Conservation (phyloP, 306 rosid genomes). For the Prunus mongolica region DNA sequence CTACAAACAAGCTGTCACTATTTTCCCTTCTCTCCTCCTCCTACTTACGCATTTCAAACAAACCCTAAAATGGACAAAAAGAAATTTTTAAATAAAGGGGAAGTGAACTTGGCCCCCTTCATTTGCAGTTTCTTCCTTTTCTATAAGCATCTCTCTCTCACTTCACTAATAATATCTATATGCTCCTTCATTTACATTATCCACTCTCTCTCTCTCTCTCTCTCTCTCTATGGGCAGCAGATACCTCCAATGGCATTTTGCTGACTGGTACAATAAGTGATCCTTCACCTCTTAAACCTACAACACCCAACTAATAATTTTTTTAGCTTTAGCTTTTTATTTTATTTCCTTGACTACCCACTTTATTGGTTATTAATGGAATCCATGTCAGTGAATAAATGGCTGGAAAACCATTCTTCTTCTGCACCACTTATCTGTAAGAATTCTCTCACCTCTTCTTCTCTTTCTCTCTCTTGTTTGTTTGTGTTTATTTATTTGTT, state of each 20-base stretch:
- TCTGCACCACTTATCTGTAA: conserved; percentile 30
- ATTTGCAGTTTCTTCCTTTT: not conserved
- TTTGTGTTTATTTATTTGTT: conserved; percentile 16
- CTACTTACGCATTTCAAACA: conserved; percentile 12
- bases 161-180: no score
- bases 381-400: conserved; percentile 60
- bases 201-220: conserved; percentile 21
- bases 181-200: conserved; percentile 26
- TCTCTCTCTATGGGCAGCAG: conserved; percentile 10
- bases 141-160: not conserved
- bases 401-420: conserved; percentile 38
- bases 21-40: conserved; percentile 31
- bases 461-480: conserved; percentile 8
- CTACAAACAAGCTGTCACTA: conserved; percentile 75
- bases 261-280: conserved; percentile 44
- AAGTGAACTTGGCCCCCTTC: conserved; percentile 19
- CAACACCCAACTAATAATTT: conserved; percentile 19
- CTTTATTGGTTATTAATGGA: conserved; percentile 53
- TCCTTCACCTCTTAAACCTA: conserved; percentile 33
- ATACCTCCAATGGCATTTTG: conserved; percentile 38
- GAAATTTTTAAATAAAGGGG: not conserved
- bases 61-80: conserved; percentile 38
- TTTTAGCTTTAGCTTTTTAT: not conserved
- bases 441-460: not conserved
- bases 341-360: conserved; percentile 12